Conservation (phyloP, 2,329 filamentous ascomycete genomes). For the Trichoderma guizhouense region DNA sequence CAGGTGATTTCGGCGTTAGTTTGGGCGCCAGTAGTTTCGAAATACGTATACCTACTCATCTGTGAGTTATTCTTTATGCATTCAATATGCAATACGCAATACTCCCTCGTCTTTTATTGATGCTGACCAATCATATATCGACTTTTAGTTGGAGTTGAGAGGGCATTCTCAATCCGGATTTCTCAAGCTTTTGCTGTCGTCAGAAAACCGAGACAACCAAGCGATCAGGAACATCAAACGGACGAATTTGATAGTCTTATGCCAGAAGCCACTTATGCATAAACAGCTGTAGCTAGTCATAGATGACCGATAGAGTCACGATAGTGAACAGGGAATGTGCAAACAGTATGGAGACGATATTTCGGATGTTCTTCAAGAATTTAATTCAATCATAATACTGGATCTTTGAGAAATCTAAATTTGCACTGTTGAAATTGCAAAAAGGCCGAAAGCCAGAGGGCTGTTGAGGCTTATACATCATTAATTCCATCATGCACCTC, state of each 20-base stretch:
- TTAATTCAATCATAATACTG: background rate
- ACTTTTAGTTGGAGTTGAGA: background rate
- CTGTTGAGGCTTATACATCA: too few relatives aligned
- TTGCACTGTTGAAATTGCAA: background rate
- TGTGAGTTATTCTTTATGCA: background rate
- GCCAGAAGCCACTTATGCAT: too few relatives aligned
- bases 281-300: too few relatives aligned
- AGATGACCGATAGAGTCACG: too few relatives aligned
- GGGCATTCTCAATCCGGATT: background rate
- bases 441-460: too few relatives aligned
- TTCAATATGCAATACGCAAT: background rate
- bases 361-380: too few relatives aligned
- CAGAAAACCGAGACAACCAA: background rate
- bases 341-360: too few relatives aligned
- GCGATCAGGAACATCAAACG: background rate
- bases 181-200: background rate
- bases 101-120: background rate
- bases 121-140: background rate
- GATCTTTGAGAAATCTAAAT: background rate
- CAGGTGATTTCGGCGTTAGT: conserved; percentile 6
- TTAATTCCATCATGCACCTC: background rate
- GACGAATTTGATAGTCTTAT: background rate
- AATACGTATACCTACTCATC: conserved; percentile 9
- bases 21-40: conserved; percentile 6
- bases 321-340: too few relatives aligned